Evolutionary conservation across 169 alveolate species (phyloP).

Genomic region (Plasmodium coatneyi): DNA sequence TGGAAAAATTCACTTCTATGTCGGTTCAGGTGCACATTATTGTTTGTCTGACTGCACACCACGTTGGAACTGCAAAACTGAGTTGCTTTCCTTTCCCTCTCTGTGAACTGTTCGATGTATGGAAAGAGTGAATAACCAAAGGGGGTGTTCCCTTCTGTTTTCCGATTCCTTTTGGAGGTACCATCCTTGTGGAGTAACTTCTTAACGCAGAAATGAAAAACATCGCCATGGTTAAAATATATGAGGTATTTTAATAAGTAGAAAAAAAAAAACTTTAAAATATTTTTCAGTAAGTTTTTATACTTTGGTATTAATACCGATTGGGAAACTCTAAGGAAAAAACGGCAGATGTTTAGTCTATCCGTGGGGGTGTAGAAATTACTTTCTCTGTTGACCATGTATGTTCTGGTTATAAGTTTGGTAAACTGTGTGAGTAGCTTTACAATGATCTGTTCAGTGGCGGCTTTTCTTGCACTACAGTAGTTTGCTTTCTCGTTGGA

Average conservation of each 20-base stretch:
- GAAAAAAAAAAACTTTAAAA: constrained; percentile 42
- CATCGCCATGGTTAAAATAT: constrained; percentile 66
- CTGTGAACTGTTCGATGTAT: not conserved
- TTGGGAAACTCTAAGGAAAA: constrained; percentile 49
- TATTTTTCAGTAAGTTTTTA: constrained; percentile 2
- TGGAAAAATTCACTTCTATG: not conserved
- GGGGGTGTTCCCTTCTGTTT: not conserved
- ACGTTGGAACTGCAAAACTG: not conserved
- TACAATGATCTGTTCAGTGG: constrained; percentile 20
- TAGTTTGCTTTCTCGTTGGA: not conserved
- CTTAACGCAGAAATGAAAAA: constrained; percentile 20
- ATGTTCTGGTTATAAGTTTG: constrained; percentile 29
- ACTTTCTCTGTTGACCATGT: not conserved
- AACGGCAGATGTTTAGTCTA: constrained; percentile 59
- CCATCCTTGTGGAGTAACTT: constrained; percentile 27
- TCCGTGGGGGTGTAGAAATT: constrained; percentile 34
- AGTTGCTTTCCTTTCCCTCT: not conserved
- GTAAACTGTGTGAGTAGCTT: not conserved
- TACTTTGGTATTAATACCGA: constrained; percentile 35
- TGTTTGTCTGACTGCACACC: not conserved
- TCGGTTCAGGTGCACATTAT: not conserved
- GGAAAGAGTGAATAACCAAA: not conserved
- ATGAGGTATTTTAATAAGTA: constrained; percentile 65
- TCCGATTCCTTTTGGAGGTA: not conserved
- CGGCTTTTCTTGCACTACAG: not conserved